phyloP scores from a whole-genome alignment of 345 rosid genomes.

The Camelina hispida region DNA sequence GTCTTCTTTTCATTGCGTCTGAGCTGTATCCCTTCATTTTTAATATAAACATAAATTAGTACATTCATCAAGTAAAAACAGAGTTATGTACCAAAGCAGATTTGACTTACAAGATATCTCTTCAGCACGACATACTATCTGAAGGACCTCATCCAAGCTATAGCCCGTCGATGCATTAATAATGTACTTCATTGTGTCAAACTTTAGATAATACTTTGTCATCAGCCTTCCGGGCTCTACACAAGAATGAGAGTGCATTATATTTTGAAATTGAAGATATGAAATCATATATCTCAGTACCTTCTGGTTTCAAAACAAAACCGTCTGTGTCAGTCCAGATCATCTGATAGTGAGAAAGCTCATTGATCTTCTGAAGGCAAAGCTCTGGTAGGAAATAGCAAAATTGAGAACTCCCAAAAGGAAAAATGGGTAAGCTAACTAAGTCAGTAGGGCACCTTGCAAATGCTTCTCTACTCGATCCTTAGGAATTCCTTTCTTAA shows the following conservation, averaged over 20 bases:
- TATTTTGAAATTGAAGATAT: conserved; percentile 20
- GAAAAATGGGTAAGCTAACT: conserved; percentile 26
- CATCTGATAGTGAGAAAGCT: conserved; percentile 83
- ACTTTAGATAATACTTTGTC: conserved; percentile 95
- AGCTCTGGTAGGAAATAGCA: conserved; percentile 56
- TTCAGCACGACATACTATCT: conserved; percentile 77
- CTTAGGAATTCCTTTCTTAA: conserved; percentile 74
- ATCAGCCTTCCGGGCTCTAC: conserved; percentile 94
- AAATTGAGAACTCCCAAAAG: conserved; percentile 33
- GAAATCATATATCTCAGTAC: conserved; percentile 48
- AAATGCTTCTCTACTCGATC: conserved; percentile 84
- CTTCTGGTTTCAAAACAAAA: conserved; percentile 86
- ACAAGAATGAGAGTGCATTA: conserved; percentile 16
- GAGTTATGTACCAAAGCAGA: conserved; percentile 27
- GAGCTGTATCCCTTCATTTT: conserved; percentile 95
- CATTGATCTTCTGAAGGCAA: conserved; percentile 76
- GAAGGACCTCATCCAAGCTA: conserved; percentile 81
- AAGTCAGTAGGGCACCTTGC: conserved; percentile 59
- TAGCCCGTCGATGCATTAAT: conserved; percentile 68
- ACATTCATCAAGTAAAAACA: background rate
- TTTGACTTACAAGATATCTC: conserved; percentile 85
- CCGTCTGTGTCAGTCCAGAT: conserved; percentile 91
- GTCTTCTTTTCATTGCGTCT: conserved; percentile 96
- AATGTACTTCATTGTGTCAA: conserved; percentile 88
- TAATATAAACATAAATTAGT: conserved; percentile 33